Percentiles rank a stretch among this genome's conserved stretches.
Evolutionary conservation across 176 grass and related monocot species (phyloP).

Genomic region (Musa acuminata): DNA sequence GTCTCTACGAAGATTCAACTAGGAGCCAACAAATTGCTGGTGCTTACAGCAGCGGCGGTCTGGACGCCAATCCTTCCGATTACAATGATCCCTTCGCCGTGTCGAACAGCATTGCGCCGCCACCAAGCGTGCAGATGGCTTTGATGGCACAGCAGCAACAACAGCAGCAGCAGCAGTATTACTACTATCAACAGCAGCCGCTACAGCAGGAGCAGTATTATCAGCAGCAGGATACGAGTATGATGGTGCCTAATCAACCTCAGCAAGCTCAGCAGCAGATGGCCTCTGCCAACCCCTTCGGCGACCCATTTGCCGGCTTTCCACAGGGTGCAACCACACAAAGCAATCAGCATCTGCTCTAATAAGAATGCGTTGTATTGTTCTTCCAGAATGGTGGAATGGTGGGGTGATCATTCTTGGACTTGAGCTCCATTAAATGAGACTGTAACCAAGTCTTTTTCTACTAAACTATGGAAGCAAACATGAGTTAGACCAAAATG

Average conservation of each 20-base stretch:
- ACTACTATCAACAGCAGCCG: constrained; percentile 36
- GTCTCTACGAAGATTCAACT: constrained; percentile 71
- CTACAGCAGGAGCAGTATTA: constrained; percentile 18
- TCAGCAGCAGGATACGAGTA: constrained; percentile 18
- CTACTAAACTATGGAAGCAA: too few species aligned
- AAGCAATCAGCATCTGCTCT: constrained; percentile 43
- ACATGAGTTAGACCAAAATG: too few species aligned
- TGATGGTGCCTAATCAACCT: constrained; percentile 36
- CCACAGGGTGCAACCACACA: constrained; percentile 24
- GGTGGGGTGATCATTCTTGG: too few species aligned
- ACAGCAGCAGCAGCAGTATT: constrained; percentile 42
- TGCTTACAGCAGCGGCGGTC: constrained; percentile 32
- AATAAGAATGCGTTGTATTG: constrained; percentile 6
- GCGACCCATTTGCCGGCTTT: constrained; percentile 48
- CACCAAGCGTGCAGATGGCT: constrained; percentile 64
- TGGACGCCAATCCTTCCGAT: constrained; percentile 43
- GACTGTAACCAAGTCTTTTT: too few species aligned
- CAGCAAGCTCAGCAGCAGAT: constrained; percentile 35
- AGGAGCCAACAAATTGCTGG: constrained; percentile 68
- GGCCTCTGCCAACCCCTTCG: constrained; percentile 48
- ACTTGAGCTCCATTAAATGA: too few species aligned
- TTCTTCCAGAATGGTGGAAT: too few species aligned
- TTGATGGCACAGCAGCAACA: constrained; percentile 63
- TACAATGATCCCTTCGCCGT: constrained; percentile 57
- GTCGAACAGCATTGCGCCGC: constrained; percentile 61